Evolutionary conservation across 768 basidiomycete genomes (phyloP), one percentile per base, ranked within the genome.

Genomic region (Russula brevipes): DNA sequence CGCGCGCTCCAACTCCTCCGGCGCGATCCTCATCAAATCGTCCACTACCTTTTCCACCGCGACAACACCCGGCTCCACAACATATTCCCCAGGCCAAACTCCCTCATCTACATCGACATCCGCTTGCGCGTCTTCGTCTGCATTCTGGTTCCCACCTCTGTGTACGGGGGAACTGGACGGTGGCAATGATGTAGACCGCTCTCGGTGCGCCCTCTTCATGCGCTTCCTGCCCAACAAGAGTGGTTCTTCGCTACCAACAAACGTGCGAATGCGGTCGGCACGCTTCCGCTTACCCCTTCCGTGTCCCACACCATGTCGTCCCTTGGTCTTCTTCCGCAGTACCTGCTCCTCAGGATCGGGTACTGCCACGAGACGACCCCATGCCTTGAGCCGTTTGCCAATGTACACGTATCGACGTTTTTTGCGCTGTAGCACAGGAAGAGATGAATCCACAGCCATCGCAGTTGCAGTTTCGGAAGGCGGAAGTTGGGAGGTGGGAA

Each of bases 1-100:
- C 52, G 63, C 58, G 24, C 63, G 58, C 35, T 45, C 47, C 53
- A 64, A 49, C 47, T 60, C 63, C 41, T 60, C 63, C 33, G 53
- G 58, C 1, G 63, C 35, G 6, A 63, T 49, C 52, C 57, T 54
- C 19, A 41, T 12, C 3, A 2, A 1, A 24, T 24, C 35, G 10
- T 36, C 24, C 17, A 52, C 4, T 17, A 17, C 10, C 31, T 16
- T n/a, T 14, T 35, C 33, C 33, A 9, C 4, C 38, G 38, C 38
- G 33, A 33, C 31, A 33, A 12, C 44, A 17, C 11, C n/a, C 2
- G 39, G 19, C 41, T 4, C 5, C 16, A 52, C 33, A 5, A 36
- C 42, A 33, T 45, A 55, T 36, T 56, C 63, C 5, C 36, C 54
- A 1, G 58, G 63, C 63, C 63, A 56, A 33, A 47, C 42, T 0